phyloP scores from a whole-genome alignment of 352 stramenopile genomes.

The Aphanomyces stellatus region DNA sequence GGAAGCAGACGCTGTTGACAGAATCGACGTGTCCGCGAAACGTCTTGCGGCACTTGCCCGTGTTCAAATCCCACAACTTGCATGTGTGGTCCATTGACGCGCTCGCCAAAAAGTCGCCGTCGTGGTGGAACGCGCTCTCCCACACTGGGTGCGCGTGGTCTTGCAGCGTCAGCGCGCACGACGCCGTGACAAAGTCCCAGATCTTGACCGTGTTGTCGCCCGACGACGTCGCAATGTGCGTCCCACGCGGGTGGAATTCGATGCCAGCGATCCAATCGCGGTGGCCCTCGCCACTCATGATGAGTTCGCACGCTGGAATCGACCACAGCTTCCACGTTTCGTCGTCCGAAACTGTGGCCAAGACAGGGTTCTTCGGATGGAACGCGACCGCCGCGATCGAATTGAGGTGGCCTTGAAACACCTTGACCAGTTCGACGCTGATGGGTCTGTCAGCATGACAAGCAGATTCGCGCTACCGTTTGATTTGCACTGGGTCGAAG shows the following conservation, averaged over 20 bases:
- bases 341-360: constrained; percentile 92
- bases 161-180: constrained; percentile 81
- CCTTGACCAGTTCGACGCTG: constrained; percentile 75
- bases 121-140: constrained; percentile 89
- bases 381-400: constrained; percentile 85
- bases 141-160: constrained; percentile 93
- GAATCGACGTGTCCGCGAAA: constrained; percentile 92
- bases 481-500: constrained; percentile 53
- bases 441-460: background rate
- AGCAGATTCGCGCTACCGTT: constrained; percentile 24
- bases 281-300: constrained; percentile 93
- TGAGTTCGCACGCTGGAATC: constrained; percentile 86
- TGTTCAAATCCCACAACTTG: constrained; percentile 89
- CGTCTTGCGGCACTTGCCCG: constrained; percentile 85
- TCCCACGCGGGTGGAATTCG: constrained; percentile 87
- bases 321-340: constrained; percentile 94
- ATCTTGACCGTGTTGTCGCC: constrained; percentile 93
- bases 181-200: constrained; percentile 89
- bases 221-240: constrained; percentile 85
- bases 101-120: constrained; percentile 88
- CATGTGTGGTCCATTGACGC: constrained; percentile 93
- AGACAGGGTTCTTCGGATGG: constrained; percentile 87
- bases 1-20: constrained; percentile 90
- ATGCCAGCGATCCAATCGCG: constrained; percentile 86
- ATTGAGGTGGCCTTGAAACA: constrained; percentile 87